phyloP scores from a whole-genome alignment of 768 basidiomycete genomes.

The Lactarius quietus region DNA sequence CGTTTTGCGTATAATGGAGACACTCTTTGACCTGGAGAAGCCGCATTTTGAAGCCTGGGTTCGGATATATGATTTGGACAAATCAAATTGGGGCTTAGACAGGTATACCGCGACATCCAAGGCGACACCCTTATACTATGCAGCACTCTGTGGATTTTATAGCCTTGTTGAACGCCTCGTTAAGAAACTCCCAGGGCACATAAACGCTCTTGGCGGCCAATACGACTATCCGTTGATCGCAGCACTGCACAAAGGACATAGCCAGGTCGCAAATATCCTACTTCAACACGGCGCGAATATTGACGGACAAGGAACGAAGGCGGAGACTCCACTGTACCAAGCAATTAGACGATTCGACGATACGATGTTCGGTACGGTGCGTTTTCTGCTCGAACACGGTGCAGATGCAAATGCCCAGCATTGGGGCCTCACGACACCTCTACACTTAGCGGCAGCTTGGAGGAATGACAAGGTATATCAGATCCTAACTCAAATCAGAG shows the following conservation, averaged over 20 bases:
- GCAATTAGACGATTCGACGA: rapidly evolving
- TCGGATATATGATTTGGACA: not conserved
- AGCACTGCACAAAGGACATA: not conserved
- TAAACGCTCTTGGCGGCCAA: not conserved
- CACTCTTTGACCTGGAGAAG: not conserved
- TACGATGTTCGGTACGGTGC: not conserved
- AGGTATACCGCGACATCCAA: not conserved
- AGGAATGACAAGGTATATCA: not conserved
- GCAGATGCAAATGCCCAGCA: not conserved
- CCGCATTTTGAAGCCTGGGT: not conserved
- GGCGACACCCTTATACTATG: not conserved
- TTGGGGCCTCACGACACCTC: not conserved
- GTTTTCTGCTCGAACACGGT: not conserved
- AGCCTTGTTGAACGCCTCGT: not conserved
- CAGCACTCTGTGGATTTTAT: not conserved
- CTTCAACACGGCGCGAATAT: not conserved
- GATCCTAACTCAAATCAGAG: not conserved
- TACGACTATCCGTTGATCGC: not conserved
- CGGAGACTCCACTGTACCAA: not conserved
- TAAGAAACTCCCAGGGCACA: not conserved
- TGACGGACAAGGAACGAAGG: not conserved
- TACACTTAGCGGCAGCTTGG: not conserved
- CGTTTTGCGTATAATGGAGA: not conserved
- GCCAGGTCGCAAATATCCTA: not conserved
- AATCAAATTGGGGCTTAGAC: rapidly evolving